Evolutionary conservation across 2,329 filamentous ascomycete species (phyloP).

Genomic region (Ceratocystis cacaofunesta): DNA sequence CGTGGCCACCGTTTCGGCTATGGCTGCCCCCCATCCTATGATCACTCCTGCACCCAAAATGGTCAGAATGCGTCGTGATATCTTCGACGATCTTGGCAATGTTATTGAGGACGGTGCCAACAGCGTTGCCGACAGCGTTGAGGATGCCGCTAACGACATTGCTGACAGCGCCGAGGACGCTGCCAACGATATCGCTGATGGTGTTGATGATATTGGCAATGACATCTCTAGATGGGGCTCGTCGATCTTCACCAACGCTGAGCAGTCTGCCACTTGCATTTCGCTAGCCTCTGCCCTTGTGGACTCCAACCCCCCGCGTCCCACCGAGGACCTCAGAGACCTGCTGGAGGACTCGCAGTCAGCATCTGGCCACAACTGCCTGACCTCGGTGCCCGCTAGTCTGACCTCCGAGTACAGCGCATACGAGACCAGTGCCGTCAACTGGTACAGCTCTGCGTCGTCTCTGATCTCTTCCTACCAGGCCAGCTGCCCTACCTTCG

Average conservation of each 20-base stretch:
- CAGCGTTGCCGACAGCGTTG: neutral
- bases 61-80: conserved; percentile 6
- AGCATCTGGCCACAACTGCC: conserved; percentile 24
- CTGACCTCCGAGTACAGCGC: conserved; percentile 23
- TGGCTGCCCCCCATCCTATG: conserved; percentile 15
- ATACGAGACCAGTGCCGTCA: conserved; percentile 23
- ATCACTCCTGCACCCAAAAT: conserved; percentile 14
- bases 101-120: conserved; percentile 9
- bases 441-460: conserved; percentile 24
- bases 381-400: conserved; percentile 22
- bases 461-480: conserved; percentile 17
- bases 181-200: neutral
- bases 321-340: conserved; percentile 12
- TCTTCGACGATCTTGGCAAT: conserved; percentile 14
- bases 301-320: conserved; percentile 12
- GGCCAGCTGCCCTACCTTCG: conserved; percentile 7
- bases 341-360: conserved; percentile 21
- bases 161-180: neutral
- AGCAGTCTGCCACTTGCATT: conserved; percentile 13
- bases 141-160: conserved; percentile 6
- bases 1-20: conserved; percentile 16
- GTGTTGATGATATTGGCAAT: neutral
- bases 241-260: conserved; percentile 11
- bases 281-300: conserved; percentile 11
- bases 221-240: neutral